Evolutionary conservation across 2,329 filamentous ascomycete genomes (phyloP).

Genomic region (Zelopaecilomyces penicillatus): DNA sequence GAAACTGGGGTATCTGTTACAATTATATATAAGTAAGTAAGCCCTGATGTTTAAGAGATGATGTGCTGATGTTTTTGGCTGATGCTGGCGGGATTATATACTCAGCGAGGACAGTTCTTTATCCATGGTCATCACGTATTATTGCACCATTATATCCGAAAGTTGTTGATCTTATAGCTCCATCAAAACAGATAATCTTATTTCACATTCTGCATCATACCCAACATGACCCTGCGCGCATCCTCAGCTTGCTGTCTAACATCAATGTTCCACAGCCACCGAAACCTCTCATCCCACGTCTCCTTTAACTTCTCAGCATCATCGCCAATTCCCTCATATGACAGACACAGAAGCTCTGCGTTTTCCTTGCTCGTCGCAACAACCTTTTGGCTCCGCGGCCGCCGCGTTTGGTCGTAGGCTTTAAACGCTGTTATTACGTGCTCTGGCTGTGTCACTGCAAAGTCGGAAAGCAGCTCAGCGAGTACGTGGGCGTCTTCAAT

Average conservation of each 20-base stretch:
- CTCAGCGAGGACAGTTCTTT: no score
- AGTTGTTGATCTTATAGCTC: no score
- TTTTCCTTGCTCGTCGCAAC: slow-evolving; percentile 10
- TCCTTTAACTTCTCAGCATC: slow-evolving; percentile 7
- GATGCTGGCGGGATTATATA: no score
- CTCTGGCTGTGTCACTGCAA: neutral
- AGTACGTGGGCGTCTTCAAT: slow-evolving; percentile 26
- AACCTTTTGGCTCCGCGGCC: slow-evolving; percentile 9
- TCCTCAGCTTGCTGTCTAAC: slow-evolving; percentile 1
- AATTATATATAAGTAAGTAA: no score
- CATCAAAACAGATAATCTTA: no score
- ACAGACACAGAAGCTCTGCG: slow-evolving; percentile 8
- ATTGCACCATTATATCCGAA: no score
- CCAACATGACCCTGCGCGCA: neutral
- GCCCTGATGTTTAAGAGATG: no score
- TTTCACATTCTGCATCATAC: no score
- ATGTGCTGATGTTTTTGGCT: no score
- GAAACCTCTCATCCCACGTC: slow-evolving; percentile 2
- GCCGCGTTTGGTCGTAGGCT: slow-evolving; percentile 10
- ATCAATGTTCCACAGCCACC: slow-evolving; percentile 1
- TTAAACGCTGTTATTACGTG: slow-evolving; percentile 6
- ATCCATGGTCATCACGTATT: no score
- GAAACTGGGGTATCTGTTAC: no score
- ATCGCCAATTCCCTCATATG: slow-evolving; percentile 3
- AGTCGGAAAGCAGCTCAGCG: slow-evolving; percentile 8